Conservation (phyloP, 1,139 yeast genomes). For the Candida smagusa region DNA sequence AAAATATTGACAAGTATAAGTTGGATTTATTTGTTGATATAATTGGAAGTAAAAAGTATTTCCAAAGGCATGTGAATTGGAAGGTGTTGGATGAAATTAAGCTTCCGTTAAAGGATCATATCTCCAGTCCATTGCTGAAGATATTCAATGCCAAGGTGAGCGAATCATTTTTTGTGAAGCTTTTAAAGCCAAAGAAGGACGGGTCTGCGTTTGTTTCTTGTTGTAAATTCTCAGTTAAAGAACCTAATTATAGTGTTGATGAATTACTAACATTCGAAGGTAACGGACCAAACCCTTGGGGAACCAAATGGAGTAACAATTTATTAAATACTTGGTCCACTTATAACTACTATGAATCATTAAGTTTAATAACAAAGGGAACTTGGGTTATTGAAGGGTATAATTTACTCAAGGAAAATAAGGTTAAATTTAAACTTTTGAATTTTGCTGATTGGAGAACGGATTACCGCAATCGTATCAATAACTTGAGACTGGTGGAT, state of each 20-base stretch:
- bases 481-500: conserved; percentile 27
- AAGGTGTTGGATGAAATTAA: conserved; percentile 28
- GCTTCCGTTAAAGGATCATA: conserved; percentile 29
- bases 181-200: conserved; percentile 36
- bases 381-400: conserved; percentile 38
- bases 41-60: conserved; percentile 37
- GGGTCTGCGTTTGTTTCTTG: conserved; percentile 36
- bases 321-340: conserved; percentile 21
- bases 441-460: conserved; percentile 39
- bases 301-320: conserved; percentile 36
- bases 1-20: conserved; percentile 26
- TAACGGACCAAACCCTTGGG: conserved; percentile 32
- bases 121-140: conserved; percentile 19
- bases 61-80: conserved; percentile 31
- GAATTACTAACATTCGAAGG: conserved; percentile 22
- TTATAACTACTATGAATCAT: conserved; percentile 38
- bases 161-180: conserved; percentile 34
- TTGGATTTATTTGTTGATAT: conserved; percentile 41
- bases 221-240: conserved; percentile 29
- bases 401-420: conserved; percentile 22
- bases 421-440: conserved; percentile 32
- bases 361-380: conserved; percentile 23
- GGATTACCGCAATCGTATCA: conserved; percentile 25
- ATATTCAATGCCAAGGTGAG: conserved; percentile 27
- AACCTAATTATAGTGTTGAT: conserved; percentile 37